Percentiles rank a stretch among this genome's conserved stretches.
phyloP scores from a whole-genome alignment of 305 asterid species.

The Fraxinus greggii region DNA sequence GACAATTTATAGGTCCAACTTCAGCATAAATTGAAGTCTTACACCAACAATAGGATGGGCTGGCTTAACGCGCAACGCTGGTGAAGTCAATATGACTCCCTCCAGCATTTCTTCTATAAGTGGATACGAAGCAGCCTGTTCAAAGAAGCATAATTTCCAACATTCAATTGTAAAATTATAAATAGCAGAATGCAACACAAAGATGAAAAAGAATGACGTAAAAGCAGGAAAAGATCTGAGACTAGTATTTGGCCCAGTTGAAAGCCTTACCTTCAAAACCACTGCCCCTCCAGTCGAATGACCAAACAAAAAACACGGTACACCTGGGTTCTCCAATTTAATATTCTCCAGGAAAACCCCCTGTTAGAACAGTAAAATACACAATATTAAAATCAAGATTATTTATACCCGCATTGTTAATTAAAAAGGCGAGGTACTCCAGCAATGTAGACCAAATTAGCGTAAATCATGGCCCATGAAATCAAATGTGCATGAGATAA shows the following conservation, averaged over 20 bases:
- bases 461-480: background rate
- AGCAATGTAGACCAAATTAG: background rate
- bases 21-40: slow-evolving; percentile 30
- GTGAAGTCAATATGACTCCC: slow-evolving; percentile 91
- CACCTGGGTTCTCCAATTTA: slow-evolving; percentile 66
- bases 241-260: background rate
- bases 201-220: background rate
- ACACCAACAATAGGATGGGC: slow-evolving; percentile 94
- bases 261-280: slow-evolving; percentile 69
- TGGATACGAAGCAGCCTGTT: slow-evolving; percentile 79
- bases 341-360: slow-evolving; percentile 74
- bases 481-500: background rate
- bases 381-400: slow-evolving; percentile 6
- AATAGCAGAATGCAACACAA: background rate
- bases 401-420: background rate
- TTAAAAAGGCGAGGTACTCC: background rate
- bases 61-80: slow-evolving; percentile 95
- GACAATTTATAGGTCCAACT: background rate
- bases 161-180: slow-evolving; percentile 1
- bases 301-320: slow-evolving; percentile 91
- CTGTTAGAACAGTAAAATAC: slow-evolving; percentile 31
- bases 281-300: slow-evolving; percentile 99
- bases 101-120: slow-evolving; percentile 77
- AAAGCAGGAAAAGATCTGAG: background rate
- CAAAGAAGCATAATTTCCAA: slow-evolving; percentile 22